Evolutionary conservation across 345 rosid species (phyloP), one percentile per base, ranked within the genome.

Genomic region (Arabis hirsuta): DNA sequence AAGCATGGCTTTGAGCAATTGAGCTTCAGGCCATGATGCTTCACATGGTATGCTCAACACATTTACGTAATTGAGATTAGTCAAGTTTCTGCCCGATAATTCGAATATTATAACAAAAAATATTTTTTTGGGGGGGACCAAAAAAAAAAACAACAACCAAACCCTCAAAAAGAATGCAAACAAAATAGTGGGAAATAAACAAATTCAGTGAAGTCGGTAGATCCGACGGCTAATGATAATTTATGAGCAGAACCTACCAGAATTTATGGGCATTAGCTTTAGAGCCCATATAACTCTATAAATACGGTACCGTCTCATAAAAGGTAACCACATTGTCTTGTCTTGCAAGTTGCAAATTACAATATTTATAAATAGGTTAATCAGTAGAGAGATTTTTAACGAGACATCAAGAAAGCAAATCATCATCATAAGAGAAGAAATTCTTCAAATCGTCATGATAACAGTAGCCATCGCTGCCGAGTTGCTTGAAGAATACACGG

Each of bases 401-500:
- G 43, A 27, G 4, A 19, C 58, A 50, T 56, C 43, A 34, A 34
- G 1, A 56, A 59, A 16, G 20, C 44, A 60, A 60, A 22, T 22
- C 24, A 22, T 22, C 24, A 22, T 22, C 24, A 22, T 22, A 22
- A 22, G 24, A 22, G 4, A 29, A 29, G 4, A 29, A 5, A 43
- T 36, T 41, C 50, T 41, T 56, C n/a, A 63, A 9, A 44, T 3
- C 47, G 24, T 44, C 62, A 77, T 77, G 80, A 77, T 77, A 58
- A 72, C 73, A 14, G 73, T 77, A 44, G 64, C 80, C n/a, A 77
- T 77, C 8, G 77, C 77, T 1, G 80, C 80, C 12, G 73, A 77
- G 80, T 72, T 77, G 56, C 77, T 77, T 48, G 80, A 71, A 53
- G 80, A 77, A 67, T 77, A 72, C 69, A 77, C 80, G 73, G 67